A percentile compares a stretch with the other conserved stretches of the same genome.
These are phyloP conservation scores for Lactarius evosmus DNA, from an alignment of 768 basidiomycete species.

Conservation along the genomic window DNA sequence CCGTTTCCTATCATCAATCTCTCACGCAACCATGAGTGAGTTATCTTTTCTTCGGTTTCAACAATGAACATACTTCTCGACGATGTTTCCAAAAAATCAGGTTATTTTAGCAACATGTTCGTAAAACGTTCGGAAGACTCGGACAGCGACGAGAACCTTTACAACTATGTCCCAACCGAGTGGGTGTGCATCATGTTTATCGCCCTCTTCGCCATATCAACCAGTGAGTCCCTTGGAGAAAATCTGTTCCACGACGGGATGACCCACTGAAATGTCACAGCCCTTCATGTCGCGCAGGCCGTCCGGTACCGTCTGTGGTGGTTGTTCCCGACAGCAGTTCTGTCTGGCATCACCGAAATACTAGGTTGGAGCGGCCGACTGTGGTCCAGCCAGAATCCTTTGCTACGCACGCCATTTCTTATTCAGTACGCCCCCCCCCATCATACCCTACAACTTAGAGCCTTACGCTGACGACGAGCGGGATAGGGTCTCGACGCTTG, in stretches of 20 bases:
- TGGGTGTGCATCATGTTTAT: slow-evolving; percentile 18
- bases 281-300: slow-evolving; percentile 33
- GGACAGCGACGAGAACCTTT: background rate
- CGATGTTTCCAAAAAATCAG: background rate
- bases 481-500: slow-evolving; percentile 34
- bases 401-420: slow-evolving; percentile 36
- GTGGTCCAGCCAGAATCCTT: slow-evolving; percentile 35
- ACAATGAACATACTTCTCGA: background rate
- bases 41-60: background rate
- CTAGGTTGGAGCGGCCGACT: slow-evolving; percentile 40
- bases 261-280: slow-evolving; percentile 15
- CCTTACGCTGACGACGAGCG: background rate
- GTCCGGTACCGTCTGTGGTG: slow-evolving; percentile 36
- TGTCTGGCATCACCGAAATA: slow-evolving; percentile 37
- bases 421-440: slow-evolving; percentile 42
- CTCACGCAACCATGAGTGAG: background rate
- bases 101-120: background rate
- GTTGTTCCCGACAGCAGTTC: slow-evolving; percentile 35
- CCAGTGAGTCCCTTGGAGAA: background rate
- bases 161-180: slow-evolving; percentile 21
- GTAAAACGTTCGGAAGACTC: background rate
- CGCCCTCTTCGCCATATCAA: slow-evolving; percentile 4
- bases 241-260: background rate
- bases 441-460: no score
- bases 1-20: background rate